Percentiles rank a stretch among this genome's conserved stretches.
phyloP scores from a whole-genome alignment of 305 asterid species.

The Petunia hybrid region DNA sequence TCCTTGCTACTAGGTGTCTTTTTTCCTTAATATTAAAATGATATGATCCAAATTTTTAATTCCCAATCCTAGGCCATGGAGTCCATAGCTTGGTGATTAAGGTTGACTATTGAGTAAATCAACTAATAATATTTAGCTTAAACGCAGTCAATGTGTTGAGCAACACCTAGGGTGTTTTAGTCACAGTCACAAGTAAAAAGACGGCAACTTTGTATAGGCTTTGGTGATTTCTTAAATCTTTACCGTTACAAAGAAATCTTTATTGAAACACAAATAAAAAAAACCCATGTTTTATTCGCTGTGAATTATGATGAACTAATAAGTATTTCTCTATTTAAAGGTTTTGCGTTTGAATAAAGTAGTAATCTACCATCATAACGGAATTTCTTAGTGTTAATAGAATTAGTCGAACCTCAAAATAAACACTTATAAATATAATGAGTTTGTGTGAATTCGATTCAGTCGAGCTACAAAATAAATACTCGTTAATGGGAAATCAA shows the following conservation, averaged over 20 bases:
- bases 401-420: too few species aligned
- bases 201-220: not conserved
- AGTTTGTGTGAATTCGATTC: too few species aligned
- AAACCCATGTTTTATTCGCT: conserved; percentile 26
- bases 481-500: too few species aligned
- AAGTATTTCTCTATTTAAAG: too few species aligned
- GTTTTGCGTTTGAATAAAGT: too few species aligned
- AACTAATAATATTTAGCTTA: not conserved
- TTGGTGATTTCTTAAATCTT: conserved; percentile 17
- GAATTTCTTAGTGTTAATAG: too few species aligned
- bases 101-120: not conserved
- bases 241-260: not conserved
- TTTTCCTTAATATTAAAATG: not conserved
- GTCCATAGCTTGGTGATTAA: not conserved
- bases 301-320: too few species aligned
- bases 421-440: too few species aligned
- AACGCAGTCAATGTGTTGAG: not conserved
- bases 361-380: too few species aligned
- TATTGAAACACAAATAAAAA: not conserved
- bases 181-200: not conserved
- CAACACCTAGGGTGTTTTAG: not conserved
- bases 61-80: not conserved
- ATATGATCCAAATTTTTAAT: too few species aligned
- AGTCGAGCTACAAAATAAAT: too few species aligned
- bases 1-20: not conserved